Evolutionary conservation across 371 early-diverging fungal genomes (phyloP), one percentile per base, ranked within the genome.

Genomic region (Lichtheimia ramosa): DNA sequence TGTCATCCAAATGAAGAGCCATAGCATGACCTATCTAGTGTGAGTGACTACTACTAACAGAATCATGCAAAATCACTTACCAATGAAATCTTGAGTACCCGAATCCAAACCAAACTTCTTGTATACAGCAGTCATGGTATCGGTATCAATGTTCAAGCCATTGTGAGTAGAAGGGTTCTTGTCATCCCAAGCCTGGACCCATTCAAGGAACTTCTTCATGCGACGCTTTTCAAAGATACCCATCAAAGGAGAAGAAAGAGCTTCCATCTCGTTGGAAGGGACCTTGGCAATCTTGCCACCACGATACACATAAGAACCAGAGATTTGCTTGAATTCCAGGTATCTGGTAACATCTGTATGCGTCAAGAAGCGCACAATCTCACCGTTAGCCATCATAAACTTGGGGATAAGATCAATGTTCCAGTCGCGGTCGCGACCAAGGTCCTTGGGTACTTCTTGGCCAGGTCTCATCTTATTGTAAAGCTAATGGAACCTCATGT

Each of bases 391-490:
- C 95, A 99, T 96, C 85, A 99, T 93, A 75, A 99, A 97, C 84
- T 99, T 99, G 64, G 99, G 99, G 58, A 99, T 96, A 70, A 99
- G 78, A 74, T 99, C 99, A 53, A 99, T 87, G 81, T 93, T 96
- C 80, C 92, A 99, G 79, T 99, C 97, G 28, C 96, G 91, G 79
- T 95, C 95, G 49, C 86, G 81, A 25, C 97, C 98, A 54, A 93
- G 83, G 27, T 69, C 58, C 6, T 72, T 71, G 6, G 93, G 85
- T 48, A 91, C 81, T 42, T 79, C 74, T 56, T 83, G 77, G 23
- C 85, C 92, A 61, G 74, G 62, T 58, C 93, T 89, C 83, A 96
- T 97, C 76, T 93, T 94, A 67, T 77, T 72, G 77, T 84, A 97
- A 49, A 98, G 87, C 95, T 92, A 75, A 20, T 41, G 28, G 24